Base-by-base conservation (phyloP, 371 early-diverging fungal genomes). In the Mortierella sp. region DNA sequence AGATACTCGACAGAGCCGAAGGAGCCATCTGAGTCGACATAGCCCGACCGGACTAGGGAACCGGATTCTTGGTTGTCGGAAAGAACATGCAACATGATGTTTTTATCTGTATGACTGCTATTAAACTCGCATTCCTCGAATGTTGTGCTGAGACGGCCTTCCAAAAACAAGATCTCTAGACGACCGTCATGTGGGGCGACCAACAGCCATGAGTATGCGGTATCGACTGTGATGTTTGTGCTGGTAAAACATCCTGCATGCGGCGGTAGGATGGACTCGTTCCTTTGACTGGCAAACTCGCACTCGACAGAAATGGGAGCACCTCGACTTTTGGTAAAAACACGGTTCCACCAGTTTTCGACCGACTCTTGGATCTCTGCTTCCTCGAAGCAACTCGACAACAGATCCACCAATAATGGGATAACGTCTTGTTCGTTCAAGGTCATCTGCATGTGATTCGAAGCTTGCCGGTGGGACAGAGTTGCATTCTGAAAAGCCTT, bases 51-150 rank as follows among this genome's bases (percentile, higher is more conserved):
- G 15, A 66, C 47, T 7, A 71, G 26, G 7, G 72, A 26, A 23
- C 72, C 66, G 12, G 69, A 62, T 19, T 60, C 62, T 45, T 12
- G n/a, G n/a, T n/a, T n/a, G n/a, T n/a, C n/a, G n/a, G n/a, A n/a
- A n/a, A n/a, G n/a, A n/a, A n/a, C n/a, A n/a, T n/a, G n/a, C n/a
- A n/a, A n/a, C n/a, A n/a, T n/a, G n/a, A n/a, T n/a, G n/a, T n/a
- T n/a, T n/a, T n/a, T n/a, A n/a, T n/a, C n/a, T n/a, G n/a, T n/a
- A n/a, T n/a, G n/a, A n/a, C n/a, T n/a, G n/a, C n/a, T n/a, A n/a
- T n/a, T n/a, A n/a, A 44, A 56, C 11, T 52, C 62, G 37, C 72
- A 72, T 23, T 66, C 72, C 29, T 44, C 18, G 37, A 51, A 50
- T 7, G 29, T 25, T 7, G 58, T 26, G 3, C 16, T 57, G 1